These are phyloP conservation scores for Populus tomentosa DNA, from an alignment of 441 rosid genomes.

Conservation along the genomic window DNA sequence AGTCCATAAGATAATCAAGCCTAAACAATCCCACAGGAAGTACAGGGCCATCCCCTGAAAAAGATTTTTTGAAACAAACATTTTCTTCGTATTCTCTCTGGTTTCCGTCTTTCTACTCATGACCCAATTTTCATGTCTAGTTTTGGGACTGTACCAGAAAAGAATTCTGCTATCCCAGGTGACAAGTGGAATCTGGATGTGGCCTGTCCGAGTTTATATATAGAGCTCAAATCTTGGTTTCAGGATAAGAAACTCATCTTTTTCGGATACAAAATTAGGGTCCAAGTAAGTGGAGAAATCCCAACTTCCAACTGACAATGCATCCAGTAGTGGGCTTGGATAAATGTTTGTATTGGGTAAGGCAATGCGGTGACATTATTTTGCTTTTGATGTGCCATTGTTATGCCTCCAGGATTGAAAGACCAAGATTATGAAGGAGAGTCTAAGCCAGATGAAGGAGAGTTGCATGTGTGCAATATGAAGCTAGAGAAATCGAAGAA, in stretches of 20 bases:
- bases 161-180: background rate
- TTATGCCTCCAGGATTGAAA: no score
- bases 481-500: background rate
- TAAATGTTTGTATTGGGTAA: no score
- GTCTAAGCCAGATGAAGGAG: no score
- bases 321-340: no score
- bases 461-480: no score
- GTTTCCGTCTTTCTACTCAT: background rate
- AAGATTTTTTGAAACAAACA: background rate
- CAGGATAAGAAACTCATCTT: background rate
- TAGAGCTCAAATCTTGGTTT: no score
- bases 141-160: background rate
- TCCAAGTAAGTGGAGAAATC: no score
- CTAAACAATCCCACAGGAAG: background rate
- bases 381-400: no score
- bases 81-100: background rate
- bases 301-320: no score
- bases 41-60: background rate
- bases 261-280: no score
- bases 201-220: background rate
- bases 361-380: no score
- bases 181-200: background rate
- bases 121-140: background rate
- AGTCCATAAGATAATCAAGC: background rate
- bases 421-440: no score